Base-by-base conservation (phyloP, 331 rosid genomes). In the Pyrus hybrid region DNA sequence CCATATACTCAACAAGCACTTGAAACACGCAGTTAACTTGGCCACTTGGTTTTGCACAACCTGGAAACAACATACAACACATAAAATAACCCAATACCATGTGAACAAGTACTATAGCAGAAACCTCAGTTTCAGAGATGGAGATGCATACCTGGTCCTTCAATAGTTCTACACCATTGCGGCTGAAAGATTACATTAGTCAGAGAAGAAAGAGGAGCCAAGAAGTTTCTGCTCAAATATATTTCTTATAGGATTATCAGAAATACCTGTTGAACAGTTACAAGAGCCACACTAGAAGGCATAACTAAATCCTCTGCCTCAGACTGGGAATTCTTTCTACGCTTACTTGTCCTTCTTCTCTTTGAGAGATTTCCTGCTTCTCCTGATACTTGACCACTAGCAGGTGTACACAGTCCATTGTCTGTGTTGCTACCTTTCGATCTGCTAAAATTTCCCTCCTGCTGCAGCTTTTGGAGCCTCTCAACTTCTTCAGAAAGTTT, bases 401-500 rank as follows among this genome's bases (percentile, higher is more conserved):
- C 45, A 5, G 73, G 76, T 56, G 76, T 41, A 43, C 81, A 77
- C 32, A n/a, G 41, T 45, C 61, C 77, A 45, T 72, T 70, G 30
- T 66, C 62, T 30, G 70, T 74, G 30, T 54, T 68, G 26, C 56
- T 71, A 51, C 76, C 70, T 77, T 74, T 82, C 58, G 73, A 74
- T 83, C 76, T 69, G 75, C 79, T 74, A 35, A 80, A 43, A 76
- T 67, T 71, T 76, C 84, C 76, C 60, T 80, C 88, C 73, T 67
- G 85, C 23, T 74, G 83, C 41, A 74, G 80, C 85, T 81, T 86
- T 74, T 20, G 83, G 35, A 91, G 80, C 71, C 81, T 90, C 77
- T 74, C 91, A 73, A 90, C 67, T 87, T 93, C 93, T 82, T 85
- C 88, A 68, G 80, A 49, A 77, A 93, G 95, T 54, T 78, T 81